These are phyloP conservation scores for Symbiotaphrina buchneri DNA, from an alignment of 495 filamentous ascomycete genomes.

Conservation along the genomic window DNA sequence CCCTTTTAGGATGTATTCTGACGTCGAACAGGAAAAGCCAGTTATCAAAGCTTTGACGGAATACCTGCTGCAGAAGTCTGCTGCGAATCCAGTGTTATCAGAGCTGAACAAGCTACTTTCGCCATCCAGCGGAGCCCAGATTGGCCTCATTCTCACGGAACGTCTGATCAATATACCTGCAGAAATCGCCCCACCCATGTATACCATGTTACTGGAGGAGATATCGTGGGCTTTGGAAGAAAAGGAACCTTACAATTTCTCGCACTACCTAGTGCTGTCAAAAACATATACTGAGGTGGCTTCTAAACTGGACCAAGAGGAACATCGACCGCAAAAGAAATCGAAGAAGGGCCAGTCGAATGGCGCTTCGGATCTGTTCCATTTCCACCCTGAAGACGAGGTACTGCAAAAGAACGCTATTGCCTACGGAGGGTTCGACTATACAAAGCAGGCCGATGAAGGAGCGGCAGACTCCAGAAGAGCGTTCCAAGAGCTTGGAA, in stretches of 20 bases:
- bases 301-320: conserved; percentile 52
- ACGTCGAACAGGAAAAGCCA: conserved; percentile 32
- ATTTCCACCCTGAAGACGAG: conserved; percentile 97
- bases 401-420: conserved; percentile 51
- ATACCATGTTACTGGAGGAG: conserved; percentile 85
- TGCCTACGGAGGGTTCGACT: conserved; percentile 43
- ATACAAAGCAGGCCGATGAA: conserved; percentile 53
- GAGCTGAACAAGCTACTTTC: conserved; percentile 28
- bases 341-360: conserved; percentile 34
- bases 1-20: conserved; percentile 1
- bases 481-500: conserved; percentile 82
- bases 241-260: conserved; percentile 80
- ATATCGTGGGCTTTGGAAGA: conserved; percentile 76
- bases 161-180: conserved; percentile 87
- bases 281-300: conserved; percentile 78
- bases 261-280: conserved; percentile 77
- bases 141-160: conserved; percentile 78
- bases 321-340: conserved; percentile 50
- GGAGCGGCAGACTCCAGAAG: conserved; percentile 73
- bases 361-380: conserved; percentile 29
- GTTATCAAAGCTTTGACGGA: conserved; percentile 41
- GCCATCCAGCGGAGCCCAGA: conserved; percentile 23
- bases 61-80: conserved; percentile 45
- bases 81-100: conserved; percentile 26
- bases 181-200: conserved; percentile 87